Conservation (phyloP, 495 filamentous ascomycete genomes). For the Thermothielavioides terrestris region DNA sequence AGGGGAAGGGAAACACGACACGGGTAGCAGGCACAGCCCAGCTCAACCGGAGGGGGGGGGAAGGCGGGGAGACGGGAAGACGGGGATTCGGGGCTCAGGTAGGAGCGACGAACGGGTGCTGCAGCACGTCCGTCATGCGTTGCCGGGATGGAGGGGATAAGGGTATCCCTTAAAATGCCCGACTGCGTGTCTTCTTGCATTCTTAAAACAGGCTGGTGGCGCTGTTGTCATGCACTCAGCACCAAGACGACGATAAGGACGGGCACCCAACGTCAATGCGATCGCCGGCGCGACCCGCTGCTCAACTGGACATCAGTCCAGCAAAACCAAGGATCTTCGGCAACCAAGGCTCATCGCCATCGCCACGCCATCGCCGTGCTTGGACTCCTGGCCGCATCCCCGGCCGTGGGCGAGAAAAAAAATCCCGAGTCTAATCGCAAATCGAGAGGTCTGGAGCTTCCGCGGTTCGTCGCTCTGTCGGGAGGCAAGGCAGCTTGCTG, state of each 20-base stretch:
- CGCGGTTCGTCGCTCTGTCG: background rate
- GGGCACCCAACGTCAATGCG: constrained; percentile 5
- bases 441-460: too few relatives aligned
- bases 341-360: background rate
- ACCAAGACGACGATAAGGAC: background rate
- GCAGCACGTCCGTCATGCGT: constrained; percentile 4
- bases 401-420: too few relatives aligned
- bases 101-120: constrained; percentile 3
- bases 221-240: constrained; percentile 3
- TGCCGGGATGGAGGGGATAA: background rate
- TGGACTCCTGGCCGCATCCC: background rate
- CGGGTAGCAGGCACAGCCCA: constrained; percentile 12
- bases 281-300: constrained; percentile 1
- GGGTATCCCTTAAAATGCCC: background rate
- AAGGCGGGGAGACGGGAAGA: background rate
- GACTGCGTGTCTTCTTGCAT: too few relatives aligned
- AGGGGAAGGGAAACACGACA: background rate
- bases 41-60: constrained; percentile 5
- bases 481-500: background rate
- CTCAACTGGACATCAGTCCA: constrained; percentile 14
- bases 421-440: too few relatives aligned
- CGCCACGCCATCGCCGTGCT: background rate
- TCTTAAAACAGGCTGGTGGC: too few relatives aligned
- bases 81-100: background rate
- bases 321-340: background rate